Base-by-base conservation (phyloP, 331 rosid genomes). In the Dryas integrifolia region DNA sequence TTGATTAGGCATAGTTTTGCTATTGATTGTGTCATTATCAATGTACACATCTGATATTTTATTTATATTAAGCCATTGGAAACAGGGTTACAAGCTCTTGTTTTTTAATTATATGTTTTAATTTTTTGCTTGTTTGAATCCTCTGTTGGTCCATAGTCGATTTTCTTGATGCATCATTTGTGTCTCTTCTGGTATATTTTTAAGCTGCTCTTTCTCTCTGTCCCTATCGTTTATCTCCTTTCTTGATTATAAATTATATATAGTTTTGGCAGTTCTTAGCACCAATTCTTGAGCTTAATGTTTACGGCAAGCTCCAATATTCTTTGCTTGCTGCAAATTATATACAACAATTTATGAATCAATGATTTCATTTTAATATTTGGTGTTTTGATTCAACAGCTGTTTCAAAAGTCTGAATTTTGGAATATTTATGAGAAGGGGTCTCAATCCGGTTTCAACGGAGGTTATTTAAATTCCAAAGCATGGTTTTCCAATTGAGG, bases 321-420 rank as follows among this genome's bases (percentile, higher is more conserved):
- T 73, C 72, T 69, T 69, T 62, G 51, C 56, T 75, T 67, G 44
- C 49, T 55, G 38, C 43, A 50, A 57, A 18, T 41, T 66, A 24
- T 49, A 44, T 30, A 3, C 26, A 41, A 46, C 61, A 43, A 18
- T 71, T 80, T 53, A 41, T n/a, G 35, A 63, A n/a, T 70, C 52
- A 35, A 35, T 26, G 48, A 44, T 39, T 63, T 65, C 71, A 44
- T 62, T 70, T 61, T 84, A 68, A 76, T 63, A 24, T 79, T 78
- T 87, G 82, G 76, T 73, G 2, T 74, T 78, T 87, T 87, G 79
- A 69, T 82, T 77, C 81, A 65, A 71, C 87, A 89, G 88, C 82
- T 14, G 68, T 55, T 15, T n/a, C 48, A 55, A 51, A 44, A 41
- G 65, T 72, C 70, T 21, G 70, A 68, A 58, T 52, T 69, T 58